Conservation (phyloP, 2,329 filamentous ascomycete genomes). For the Cladosporium sp. region DNA sequence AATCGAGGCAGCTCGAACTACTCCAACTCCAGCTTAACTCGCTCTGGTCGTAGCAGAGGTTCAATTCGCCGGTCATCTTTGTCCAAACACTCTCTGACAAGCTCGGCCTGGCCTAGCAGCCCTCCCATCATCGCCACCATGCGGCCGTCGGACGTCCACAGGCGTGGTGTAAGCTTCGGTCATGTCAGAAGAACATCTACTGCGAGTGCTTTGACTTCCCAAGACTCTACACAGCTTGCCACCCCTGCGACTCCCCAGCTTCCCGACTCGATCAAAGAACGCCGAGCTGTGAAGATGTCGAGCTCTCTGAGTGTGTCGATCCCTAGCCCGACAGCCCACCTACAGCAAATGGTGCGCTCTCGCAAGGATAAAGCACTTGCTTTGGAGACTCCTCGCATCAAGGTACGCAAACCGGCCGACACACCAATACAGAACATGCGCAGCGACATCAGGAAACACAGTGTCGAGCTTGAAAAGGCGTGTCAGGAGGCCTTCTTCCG, state of each 20-base stretch:
- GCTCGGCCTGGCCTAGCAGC: constrained; percentile 51
- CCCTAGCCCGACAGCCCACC: constrained; percentile 37
- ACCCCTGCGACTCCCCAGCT: constrained; percentile 33
- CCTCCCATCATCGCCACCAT: constrained; percentile 47
- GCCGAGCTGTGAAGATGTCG: neutral
- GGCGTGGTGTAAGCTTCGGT: constrained; percentile 64
- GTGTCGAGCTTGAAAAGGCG: constrained; percentile 80
- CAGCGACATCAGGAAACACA: constrained; percentile 82
- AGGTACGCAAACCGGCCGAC: constrained; percentile 42
- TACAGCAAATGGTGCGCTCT: constrained; percentile 36
- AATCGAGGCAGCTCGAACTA: constrained; percentile 29
- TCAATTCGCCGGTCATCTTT: constrained; percentile 40
- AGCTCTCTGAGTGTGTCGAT: constrained; percentile 20
- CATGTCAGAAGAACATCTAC: constrained; percentile 54
- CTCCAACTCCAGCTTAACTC: constrained; percentile 40
- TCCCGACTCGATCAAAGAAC: constrained; percentile 24
- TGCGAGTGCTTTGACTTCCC: constrained; percentile 42
- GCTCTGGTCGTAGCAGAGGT: constrained; percentile 35
- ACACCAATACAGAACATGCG: constrained; percentile 59
- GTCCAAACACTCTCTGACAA: constrained; percentile 48
- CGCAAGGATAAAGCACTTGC: constrained; percentile 38
- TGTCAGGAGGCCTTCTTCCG: constrained; percentile 92
- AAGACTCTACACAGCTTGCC: constrained; percentile 31
- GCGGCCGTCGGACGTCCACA: constrained; percentile 56
- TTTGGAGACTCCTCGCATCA: constrained; percentile 37